Percentiles rank a stretch among this genome's conserved stretches.
phyloP scores from a whole-genome alignment of 2,329 filamentous ascomycete genomes.

The Thielaviopsis musarum region DNA sequence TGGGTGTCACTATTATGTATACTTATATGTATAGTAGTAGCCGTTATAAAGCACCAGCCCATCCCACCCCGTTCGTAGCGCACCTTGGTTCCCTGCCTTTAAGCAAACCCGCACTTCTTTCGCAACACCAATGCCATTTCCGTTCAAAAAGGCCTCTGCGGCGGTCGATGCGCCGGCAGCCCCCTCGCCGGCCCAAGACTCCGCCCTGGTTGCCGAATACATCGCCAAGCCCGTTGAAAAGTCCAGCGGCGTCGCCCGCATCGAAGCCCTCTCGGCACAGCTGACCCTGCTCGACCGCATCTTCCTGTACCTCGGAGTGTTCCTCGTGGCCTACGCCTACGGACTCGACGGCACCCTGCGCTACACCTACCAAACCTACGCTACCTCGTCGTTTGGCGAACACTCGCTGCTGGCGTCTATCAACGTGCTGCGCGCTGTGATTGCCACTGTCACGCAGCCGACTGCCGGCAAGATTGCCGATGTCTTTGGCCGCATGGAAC shows the following conservation, averaged over 20 bases:
- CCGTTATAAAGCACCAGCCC: not conserved
- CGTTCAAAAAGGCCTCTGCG: not conserved
- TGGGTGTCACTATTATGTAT: too few relatives aligned
- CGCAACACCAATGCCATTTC: not conserved
- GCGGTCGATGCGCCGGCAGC: too few relatives aligned
- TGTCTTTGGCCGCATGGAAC: conserved; percentile 45
- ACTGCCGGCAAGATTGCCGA: conserved; percentile 43
- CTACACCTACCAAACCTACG: conserved; percentile 37
- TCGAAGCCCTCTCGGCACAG: conserved; percentile 37
- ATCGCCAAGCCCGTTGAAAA: conserved; percentile 15
- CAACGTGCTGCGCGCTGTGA: conserved; percentile 39
- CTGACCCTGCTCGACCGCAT: conserved; percentile 35
- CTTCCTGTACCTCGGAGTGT: conserved; percentile 42
- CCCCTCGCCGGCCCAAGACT: too few relatives aligned
- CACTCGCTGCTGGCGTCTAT: conserved; percentile 42
- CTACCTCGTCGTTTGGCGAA: conserved; percentile 29
- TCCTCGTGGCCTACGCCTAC: conserved; percentile 47
- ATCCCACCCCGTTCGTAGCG: not conserved
- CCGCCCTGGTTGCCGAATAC: conserved; percentile 1
- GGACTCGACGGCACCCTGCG: conserved; percentile 41
- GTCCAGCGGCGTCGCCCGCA: conserved; percentile 39
- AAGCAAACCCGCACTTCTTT: too few relatives aligned
- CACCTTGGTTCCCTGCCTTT: not conserved
- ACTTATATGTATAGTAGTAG: too few relatives aligned
- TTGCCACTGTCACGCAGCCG: conserved; percentile 40